Percentiles rank a stretch among this genome's conserved stretches.
These are phyloP conservation scores for Coemansia sp. DNA, from an alignment of 192 early-diverging fungal species.

Conservation along the genomic window DNA sequence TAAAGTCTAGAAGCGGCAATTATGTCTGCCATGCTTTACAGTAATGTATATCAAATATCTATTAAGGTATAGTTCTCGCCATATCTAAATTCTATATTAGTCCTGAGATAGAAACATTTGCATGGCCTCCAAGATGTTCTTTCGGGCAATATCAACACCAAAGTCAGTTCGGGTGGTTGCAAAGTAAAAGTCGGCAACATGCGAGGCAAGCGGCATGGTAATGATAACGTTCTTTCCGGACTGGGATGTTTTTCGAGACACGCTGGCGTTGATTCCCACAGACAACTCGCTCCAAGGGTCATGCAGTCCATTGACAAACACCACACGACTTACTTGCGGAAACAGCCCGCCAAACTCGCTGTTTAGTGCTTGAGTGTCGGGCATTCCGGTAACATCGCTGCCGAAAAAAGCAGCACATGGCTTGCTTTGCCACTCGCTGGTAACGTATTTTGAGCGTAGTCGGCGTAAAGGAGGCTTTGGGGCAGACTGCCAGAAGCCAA, in stretches of 20 bases:
- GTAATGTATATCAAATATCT: too few relatives aligned
- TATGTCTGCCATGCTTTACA: too few relatives aligned
- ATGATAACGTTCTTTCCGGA: slow-evolving; percentile 34
- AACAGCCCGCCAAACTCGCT: slow-evolving; percentile 33
- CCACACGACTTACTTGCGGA: slow-evolving; percentile 50
- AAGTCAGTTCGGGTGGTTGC: slow-evolving; percentile 29
- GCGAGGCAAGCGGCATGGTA: slow-evolving; percentile 45
- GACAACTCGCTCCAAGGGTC: slow-evolving; percentile 64
- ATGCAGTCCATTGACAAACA: slow-evolving; percentile 65
- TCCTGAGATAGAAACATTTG: slow-evolving; percentile 19
- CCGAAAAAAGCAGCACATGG: slow-evolving; percentile 53
- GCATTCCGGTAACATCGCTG: slow-evolving; percentile 11
- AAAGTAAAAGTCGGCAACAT: slow-evolving; percentile 51
- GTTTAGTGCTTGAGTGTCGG: slow-evolving; percentile 31
- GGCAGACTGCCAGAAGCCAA: slow-evolving; percentile 65
- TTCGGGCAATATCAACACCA: slow-evolving; percentile 41
- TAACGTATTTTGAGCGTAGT: slow-evolving; percentile 48
- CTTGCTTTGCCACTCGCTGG: slow-evolving; percentile 40
- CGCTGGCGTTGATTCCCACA: slow-evolving; percentile 19
- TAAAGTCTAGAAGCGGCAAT: too few relatives aligned
- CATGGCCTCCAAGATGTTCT: slow-evolving; percentile 34
- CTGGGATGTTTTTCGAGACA: slow-evolving; percentile 9
- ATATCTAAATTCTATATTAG: neutral
- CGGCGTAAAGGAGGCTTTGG: slow-evolving; percentile 43
- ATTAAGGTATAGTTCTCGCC: too few relatives aligned